Percentiles rank a stretch among this genome's conserved stretches.
Evolutionary conservation across 169 alveolate species (phyloP).

Genomic region (Eimeria mitis): DNA sequence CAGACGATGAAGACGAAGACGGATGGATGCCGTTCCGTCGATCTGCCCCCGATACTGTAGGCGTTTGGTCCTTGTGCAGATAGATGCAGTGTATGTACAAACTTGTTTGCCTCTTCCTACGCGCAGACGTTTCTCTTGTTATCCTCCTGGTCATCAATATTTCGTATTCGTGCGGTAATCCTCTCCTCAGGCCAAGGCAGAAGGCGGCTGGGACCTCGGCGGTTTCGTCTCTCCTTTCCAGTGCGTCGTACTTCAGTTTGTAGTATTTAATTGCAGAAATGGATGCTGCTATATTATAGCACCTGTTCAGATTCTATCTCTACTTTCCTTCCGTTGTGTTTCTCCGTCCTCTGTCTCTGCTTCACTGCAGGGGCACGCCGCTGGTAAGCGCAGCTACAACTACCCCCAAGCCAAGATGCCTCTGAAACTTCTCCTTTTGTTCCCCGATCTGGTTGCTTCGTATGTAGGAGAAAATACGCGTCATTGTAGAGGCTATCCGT

Average conservation of each 20-base stretch:
- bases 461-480: conserved; percentile 35
- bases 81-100: not conserved
- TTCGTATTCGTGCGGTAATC: not conserved
- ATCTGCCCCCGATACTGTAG: conserved; percentile 37
- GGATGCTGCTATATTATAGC: not conserved
- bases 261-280: no score
- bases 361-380: conserved; percentile 38
- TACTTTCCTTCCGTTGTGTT: not conserved
- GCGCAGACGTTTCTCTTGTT: not conserved
- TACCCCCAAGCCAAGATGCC: not conserved
- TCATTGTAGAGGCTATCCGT: not conserved
- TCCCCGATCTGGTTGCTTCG: not conserved
- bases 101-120: not conserved
- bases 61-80: not conserved
- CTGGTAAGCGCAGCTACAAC: conserved; percentile 18
- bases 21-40: conserved; percentile 62
- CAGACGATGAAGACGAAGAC: conserved; percentile 14
- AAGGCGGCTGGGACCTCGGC: conserved; percentile 63
- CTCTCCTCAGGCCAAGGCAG: not conserved
- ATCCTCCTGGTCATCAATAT: not conserved
- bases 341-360: not conserved
- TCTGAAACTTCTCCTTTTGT: not conserved
- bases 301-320: not conserved
- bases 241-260: not conserved
- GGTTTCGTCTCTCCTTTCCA: conserved; percentile 70